phyloP scores from a whole-genome alignment of 257 asterid species.

The Euphrasia confusa region DNA sequence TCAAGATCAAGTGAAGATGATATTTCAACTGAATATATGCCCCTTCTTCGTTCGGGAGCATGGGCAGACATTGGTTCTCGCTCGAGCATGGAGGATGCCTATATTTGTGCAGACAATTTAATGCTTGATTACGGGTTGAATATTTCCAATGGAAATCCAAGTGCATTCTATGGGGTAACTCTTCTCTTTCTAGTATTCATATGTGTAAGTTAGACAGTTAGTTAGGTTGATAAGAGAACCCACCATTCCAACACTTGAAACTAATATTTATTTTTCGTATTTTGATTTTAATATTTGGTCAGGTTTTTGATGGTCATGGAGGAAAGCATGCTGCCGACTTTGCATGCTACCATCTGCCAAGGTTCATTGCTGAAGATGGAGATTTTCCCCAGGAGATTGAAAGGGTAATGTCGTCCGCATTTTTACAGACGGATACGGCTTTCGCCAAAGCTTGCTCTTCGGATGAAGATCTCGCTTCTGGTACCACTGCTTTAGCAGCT shows the following conservation, averaged over 20 bases:
- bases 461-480: constrained; percentile 89
- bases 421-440: constrained; percentile 78
- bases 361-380: constrained; percentile 63
- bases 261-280: not conserved
- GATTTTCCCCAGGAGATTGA: constrained; percentile 71
- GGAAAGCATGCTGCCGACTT: constrained; percentile 98
- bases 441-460: constrained; percentile 81
- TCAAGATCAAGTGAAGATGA: constrained; percentile 40
- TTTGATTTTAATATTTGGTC: constrained; percentile 13
- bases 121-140: constrained; percentile 42
- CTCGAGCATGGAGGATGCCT: constrained; percentile 80
- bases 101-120: constrained; percentile 67
- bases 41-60: constrained; percentile 82
- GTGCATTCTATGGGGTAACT: constrained; percentile 89
- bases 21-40: constrained; percentile 37
- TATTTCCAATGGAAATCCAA: constrained; percentile 35
- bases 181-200: constrained; percentile 18
- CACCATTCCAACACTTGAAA: not conserved
- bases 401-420: constrained; percentile 71
- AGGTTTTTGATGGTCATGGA: constrained; percentile 99
- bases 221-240: not conserved
- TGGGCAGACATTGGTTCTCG: constrained; percentile 88
- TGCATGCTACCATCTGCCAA: constrained; percentile 78
- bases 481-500: constrained; percentile 96
- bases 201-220: too few relatives aligned